Evolutionary conservation across 495 filamentous ascomycete genomes (phyloP), one percentile per base, ranked within the genome.

Genomic region (Endocarpon pusillum): DNA sequence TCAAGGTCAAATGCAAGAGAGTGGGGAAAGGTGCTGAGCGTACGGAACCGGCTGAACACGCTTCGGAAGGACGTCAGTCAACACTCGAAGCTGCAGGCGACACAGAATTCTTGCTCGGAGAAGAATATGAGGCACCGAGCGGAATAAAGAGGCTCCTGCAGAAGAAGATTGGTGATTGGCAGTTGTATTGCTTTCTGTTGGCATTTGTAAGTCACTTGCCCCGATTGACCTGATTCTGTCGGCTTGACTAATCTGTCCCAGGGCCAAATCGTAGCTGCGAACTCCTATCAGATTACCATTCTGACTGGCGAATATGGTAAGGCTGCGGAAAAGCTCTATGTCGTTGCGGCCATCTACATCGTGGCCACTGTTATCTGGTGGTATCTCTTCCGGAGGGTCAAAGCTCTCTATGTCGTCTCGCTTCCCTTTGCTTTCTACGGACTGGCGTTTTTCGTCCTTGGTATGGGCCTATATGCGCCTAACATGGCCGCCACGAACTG

Each of bases 271-370:
- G 58, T 75, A 23, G 64, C 71, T 0, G 64, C 66, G 34, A 73
- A 69, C 45, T 69, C 64, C 3, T 75, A 74, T 48, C 70, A 75
- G 39, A 69, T 75, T 47, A 69, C 66, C n/a, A 62, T 75, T 10
- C 54, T 75, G 7, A 64, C 63, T 1, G 70, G 71, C 21, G 59
- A 65, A 36, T 54, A 64, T 11, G 67, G 61, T 9, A 54, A 73
- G 41, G 53, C 64, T 9, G 66, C 67, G 6, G 49, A 61, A 22
- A 63, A 68, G 48, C 57, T 74, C 11, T 75, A 75, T 47, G 57
- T 64, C 43, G 57, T 73, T 14, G 67, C 67, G 1, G 53, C 48
- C 10, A 64, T 70, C 20, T 75, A 75, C 42, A 52, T 69, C 8
- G 57, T 41, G 9, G 57, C 59, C 8, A 71, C 69, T 9, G 35